Base-by-base conservation (phyloP, 345 rosid species). In the Eucalyptus globulus region DNA sequence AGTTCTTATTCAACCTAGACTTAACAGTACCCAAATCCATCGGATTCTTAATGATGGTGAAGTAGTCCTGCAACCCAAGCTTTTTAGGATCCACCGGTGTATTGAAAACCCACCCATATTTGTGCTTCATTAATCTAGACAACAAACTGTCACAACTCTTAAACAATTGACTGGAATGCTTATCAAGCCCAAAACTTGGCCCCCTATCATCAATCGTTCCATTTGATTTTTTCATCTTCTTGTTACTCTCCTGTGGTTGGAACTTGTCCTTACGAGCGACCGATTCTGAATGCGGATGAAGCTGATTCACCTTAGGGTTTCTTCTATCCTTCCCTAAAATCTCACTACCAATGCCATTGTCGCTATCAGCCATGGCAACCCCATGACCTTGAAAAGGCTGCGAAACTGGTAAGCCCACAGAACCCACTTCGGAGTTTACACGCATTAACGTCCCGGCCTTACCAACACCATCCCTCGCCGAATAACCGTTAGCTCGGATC, bases 21-120 rank as follows among this genome's bases (percentile, higher is more conserved):
- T 94, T 95, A 89, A 97, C 97, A 1, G 99, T 95, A 22, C 99
- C 99, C 91, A 97, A 94, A 95, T 97, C 99, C 99, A 97, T 97
- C 3, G 99, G 99, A 87, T 93, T 95, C 93, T 94, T 94, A 87
- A 97, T 90, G 72, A 97, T 96, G 10, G 89, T 92, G 80, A 92
- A 92, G 89, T 97, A 97, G 93, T 97, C 99, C 88, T 92, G 96
- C 91, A 97, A 91, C 86, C 95, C 95, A 91, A 97, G 95, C 89
- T 89, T 92, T 89, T 94, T 93, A 8, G 90, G 97, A 94, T 97
- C 99, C 80, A 97, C 99, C 2, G 99, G 99, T 9, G 90, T 58
- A 89, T 95, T 95, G 88, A 97, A 97, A 91, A 97, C 92, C 99
- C 99, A 97, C 37, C 98, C 97, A 92, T 86, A 92, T 91, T 97